Percentiles rank a stretch among this genome's conserved stretches.
phyloP scores from a whole-genome alignment of 306 rosid species.

The cucumber (Cucumis sativus) region DNA sequence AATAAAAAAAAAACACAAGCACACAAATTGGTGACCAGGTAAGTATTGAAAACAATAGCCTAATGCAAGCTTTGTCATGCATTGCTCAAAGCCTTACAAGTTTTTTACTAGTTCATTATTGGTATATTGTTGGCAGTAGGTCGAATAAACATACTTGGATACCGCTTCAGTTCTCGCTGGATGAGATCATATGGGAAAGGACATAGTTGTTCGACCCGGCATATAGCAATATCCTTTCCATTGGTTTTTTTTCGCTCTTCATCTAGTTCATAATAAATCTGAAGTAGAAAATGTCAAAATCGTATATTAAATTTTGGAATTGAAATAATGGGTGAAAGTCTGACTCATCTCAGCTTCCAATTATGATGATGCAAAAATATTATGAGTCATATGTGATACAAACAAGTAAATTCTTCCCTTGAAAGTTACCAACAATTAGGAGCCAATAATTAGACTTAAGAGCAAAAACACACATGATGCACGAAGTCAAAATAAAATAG shows the following conservation, averaged over 20 bases:
- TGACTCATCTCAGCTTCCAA: background rate
- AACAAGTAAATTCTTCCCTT: background rate
- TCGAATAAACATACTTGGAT: constrained; percentile 59
- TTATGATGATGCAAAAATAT: background rate
- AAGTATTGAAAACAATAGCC: background rate
- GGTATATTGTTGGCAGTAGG: background rate
- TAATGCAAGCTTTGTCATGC: background rate
- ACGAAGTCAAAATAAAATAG: background rate
- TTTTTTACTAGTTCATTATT: background rate
- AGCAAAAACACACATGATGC: background rate
- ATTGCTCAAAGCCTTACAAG: background rate
- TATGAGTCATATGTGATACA: background rate
- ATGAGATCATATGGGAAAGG: constrained; percentile 94
- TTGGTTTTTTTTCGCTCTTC: constrained; percentile 51
- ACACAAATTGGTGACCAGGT: background rate
- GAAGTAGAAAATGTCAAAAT: background rate
- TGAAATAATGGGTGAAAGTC: background rate
- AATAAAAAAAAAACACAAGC: too few relatives aligned
- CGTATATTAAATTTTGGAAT: background rate
- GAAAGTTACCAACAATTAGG: background rate
- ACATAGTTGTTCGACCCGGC: constrained; percentile 91
- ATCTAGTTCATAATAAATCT: constrained; percentile 90
- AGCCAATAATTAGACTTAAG: background rate
- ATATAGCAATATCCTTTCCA: constrained; percentile 75
- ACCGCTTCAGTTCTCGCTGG: constrained; percentile 81